A percentile compares a stretch with the other conserved stretches of the same genome.
Evolutionary conservation across 495 filamentous ascomycete species (phyloP).

Genomic region (Neohortaea acidophila): DNA sequence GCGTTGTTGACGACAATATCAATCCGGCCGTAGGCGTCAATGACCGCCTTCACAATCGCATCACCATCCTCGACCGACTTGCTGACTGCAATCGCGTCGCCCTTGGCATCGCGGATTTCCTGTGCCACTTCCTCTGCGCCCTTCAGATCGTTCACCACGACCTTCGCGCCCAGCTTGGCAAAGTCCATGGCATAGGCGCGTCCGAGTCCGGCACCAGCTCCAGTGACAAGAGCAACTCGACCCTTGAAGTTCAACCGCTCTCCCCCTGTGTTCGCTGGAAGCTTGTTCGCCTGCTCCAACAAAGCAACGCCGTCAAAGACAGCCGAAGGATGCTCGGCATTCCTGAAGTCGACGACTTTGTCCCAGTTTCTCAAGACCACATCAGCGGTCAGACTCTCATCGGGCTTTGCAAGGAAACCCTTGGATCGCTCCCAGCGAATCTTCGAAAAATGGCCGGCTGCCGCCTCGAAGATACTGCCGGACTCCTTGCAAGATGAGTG

Average conservation of each 20-base stretch:
- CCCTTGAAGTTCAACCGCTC: conserved; percentile 8
- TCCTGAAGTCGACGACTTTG: conserved; percentile 11
- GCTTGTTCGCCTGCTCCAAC: conserved; percentile 6
- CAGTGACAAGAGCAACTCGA: conserved; percentile 13
- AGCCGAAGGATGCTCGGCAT: conserved; percentile 5
- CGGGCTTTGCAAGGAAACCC: conserved; percentile 10
- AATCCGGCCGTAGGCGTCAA: conserved; percentile 14
- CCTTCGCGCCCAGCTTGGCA: conserved; percentile 12
- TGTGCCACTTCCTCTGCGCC: conserved; percentile 9
- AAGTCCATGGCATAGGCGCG: conserved; percentile 11
- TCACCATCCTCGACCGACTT: conserved; percentile 11
- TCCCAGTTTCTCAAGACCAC: conserved; percentile 8
- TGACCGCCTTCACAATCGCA: conserved; percentile 10
- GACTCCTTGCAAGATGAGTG: conserved; percentile 10
- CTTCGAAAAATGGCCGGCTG: conserved; percentile 12
- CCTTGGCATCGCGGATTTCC: conserved; percentile 7
- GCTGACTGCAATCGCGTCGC: conserved; percentile 9
- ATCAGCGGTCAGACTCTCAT: conserved; percentile 11
- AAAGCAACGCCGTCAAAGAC: conserved; percentile 7
- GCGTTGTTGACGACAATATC: conserved; percentile 20
- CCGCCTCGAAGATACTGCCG: conserved; percentile 15
- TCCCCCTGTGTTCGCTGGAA: conserved; percentile 2
- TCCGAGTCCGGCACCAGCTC: conserved; percentile 13
- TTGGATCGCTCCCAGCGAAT: conserved; percentile 13
- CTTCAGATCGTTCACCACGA: conserved; percentile 14